phyloP scores from a whole-genome alignment of 805 yeast genomes.

The Lipomyces spencermartinsiae region DNA sequence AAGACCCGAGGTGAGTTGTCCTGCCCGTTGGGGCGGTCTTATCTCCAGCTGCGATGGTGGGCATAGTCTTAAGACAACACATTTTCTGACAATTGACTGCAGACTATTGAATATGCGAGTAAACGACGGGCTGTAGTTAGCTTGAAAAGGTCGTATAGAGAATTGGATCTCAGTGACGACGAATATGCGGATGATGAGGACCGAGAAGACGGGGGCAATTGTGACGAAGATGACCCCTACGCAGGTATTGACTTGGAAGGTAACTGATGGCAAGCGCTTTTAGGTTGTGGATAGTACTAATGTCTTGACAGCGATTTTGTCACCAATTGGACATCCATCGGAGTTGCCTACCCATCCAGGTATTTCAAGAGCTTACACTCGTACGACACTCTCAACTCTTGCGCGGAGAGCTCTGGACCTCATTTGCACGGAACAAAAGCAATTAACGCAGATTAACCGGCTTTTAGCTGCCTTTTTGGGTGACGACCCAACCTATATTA shows the following conservation, averaged over 20 bases:
- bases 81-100: slow-evolving; percentile 1
- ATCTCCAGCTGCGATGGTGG: background rate
- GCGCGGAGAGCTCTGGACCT: slow-evolving; percentile 76
- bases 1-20: slow-evolving; percentile 9
- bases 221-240: slow-evolving; percentile 55
- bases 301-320: slow-evolving; percentile 55
- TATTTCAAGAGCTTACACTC: slow-evolving; percentile 67
- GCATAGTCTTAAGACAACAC: slow-evolving; percentile 22
- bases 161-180: slow-evolving; percentile 37
- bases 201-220: slow-evolving; percentile 43
- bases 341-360: slow-evolving; percentile 78
- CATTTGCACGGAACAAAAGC: slow-evolving; percentile 81
- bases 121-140: slow-evolving; percentile 46
- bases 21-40: background rate
- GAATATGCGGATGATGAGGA: slow-evolving; percentile 43
- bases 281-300: slow-evolving; percentile 25
- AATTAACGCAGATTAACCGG: slow-evolving; percentile 71
- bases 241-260: slow-evolving; percentile 57
- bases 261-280: slow-evolving; percentile 6
- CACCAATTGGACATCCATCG: slow-evolving; percentile 80
- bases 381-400: slow-evolving; percentile 60
- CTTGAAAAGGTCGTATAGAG: slow-evolving; percentile 43
- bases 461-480: slow-evolving; percentile 83
- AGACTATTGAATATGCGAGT: slow-evolving; percentile 44
- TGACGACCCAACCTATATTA: slow-evolving; percentile 75